Base-by-base conservation (phyloP, 768 basidiomycete species). In the Tylopilus intermedius region DNA sequence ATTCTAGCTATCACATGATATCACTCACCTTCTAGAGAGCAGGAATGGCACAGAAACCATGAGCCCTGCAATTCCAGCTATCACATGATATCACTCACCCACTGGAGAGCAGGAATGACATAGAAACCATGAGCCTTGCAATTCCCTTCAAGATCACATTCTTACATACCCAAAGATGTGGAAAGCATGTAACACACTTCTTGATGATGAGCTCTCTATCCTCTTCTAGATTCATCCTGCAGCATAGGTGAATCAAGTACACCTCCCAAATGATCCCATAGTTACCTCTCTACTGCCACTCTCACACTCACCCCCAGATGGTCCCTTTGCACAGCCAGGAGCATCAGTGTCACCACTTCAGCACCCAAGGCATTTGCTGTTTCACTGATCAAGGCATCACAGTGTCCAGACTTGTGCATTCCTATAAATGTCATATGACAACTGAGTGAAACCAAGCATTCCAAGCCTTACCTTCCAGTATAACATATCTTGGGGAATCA, bases 231-330 rank as follows among this genome's bases (percentile, higher is more conserved):
- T 18, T 9, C 15, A 14, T 11, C n/a, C 38, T 38, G n/a, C n/a
- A 18, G 1, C n/a, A 30, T 6, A 18, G 18, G 18, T 30, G 18
- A 9, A 8, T 38, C 1, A 7, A 18, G 0, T 6, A 18, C 7
- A 1, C 18, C 7, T 11, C n/a, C 1, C 1, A 7, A 18, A 5
- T 38, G 1, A 11, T 1, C 15, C 8, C 3, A 18, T 0, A 38
- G 7, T 38, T 11, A 38, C 38, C n/a, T 38, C 2, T 0, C 6
- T 18, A 18, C 38, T 38, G 38, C 38, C 11, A 1, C 1, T 15
- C 7, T 37, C n/a, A 38, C 38, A 38, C 38, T 38, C 7, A 8
- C 8, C n/a, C 18, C 8, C 6, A 38, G 5, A 18, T 18, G 18
- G n/a, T n/a, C 38, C 9, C 7, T 18, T 38, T 38, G 38, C n/a